Evolutionary conservation across 2,329 filamentous ascomycete genomes (phyloP), one percentile per base, ranked within the genome.

Genomic region (Gyromitra esculenta): DNA sequence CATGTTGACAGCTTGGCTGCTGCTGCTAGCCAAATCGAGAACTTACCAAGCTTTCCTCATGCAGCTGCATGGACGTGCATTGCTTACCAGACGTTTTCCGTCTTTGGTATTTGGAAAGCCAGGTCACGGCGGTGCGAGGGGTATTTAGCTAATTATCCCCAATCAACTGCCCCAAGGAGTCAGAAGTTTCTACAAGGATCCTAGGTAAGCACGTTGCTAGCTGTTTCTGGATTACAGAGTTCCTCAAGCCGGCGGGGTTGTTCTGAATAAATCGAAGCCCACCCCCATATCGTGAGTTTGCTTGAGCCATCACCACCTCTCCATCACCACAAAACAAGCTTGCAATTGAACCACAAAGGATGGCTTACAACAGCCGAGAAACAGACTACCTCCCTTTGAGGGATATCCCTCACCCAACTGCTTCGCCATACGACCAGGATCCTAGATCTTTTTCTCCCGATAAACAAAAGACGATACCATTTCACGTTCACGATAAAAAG

Each of bases 401-500:
- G 41, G 48, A 64, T 4, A 64, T 71, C 57, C 6, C 35, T 43
- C 56, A 59, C 6, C 35, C 57, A 15, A 25, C 37, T 1, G 48
- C 59, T 1, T 15, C 60, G 18, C 25, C 63, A 1, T 65, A 67
- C 50, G 21, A 48, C 15, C n/a, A 21, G 41, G 13, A 15, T 50
- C n/a, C n/a, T 31, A 18, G 15, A 31, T 7, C 25, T 5, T 52
- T 25, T 43, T 11, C 54, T n/a, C 7, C 48, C 8, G 59, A 43
- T 2, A 7, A 1, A n/a, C n/a, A n/a, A 15, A 72, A 72, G 5
- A 5, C 48, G 9, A n/a, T 56, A 3, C 64, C 57, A 8, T 74
- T 74, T 37, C 70, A 56, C 4, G 31, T 77, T 2, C 70, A 35
- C 41, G 11, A 2, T 13, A 68, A 69, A 9, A 75, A 77, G 60